phyloP scores from a whole-genome alignment of 2,329 filamentous ascomycete species.

The Pseudocercospora fuligena region DNA sequence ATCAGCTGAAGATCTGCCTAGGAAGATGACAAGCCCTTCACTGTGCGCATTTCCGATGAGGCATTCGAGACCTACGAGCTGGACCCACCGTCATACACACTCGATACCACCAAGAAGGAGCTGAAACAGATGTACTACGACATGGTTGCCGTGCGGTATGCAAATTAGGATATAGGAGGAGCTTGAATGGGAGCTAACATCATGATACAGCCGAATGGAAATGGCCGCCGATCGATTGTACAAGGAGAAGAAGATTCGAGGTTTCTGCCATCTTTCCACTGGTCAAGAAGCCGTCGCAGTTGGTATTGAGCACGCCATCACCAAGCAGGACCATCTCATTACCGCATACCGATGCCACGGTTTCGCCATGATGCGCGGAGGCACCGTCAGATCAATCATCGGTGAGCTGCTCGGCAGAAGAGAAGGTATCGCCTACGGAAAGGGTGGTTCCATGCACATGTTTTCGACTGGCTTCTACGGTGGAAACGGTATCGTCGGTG shows the following conservation, averaged over 20 bases:
- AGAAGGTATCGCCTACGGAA: constrained; percentile 97
- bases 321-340: constrained; percentile 89
- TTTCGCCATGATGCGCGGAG: constrained; percentile 95
- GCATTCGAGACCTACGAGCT: constrained; percentile 99
- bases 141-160: constrained; percentile 92
- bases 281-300: constrained; percentile 97
- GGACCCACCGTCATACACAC: constrained; percentile 90
- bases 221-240: constrained; percentile 98
- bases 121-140: constrained; percentile 99
- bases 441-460: constrained; percentile 99
- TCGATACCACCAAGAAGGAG: constrained; percentile 95
- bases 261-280: constrained; percentile 98
- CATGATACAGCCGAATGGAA: constrained; percentile 83
- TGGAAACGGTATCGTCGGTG: constrained; percentile 98
- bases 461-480: constrained; percentile 97
- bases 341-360: constrained; percentile 99
- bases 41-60: constrained; percentile 92
- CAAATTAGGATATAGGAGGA: not conserved
- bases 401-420: constrained; percentile 93
- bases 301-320: constrained; percentile 95
- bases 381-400: constrained; percentile 86
- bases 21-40: constrained; percentile 94
- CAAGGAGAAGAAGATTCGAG: constrained; percentile 99
- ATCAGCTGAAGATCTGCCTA: constrained; percentile 46
- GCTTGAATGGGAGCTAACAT: constrained; percentile 28